phyloP scores from a whole-genome alignment of 225 moss, liverwort and hornwort species.

The Sphagnum tenellum region DNA sequence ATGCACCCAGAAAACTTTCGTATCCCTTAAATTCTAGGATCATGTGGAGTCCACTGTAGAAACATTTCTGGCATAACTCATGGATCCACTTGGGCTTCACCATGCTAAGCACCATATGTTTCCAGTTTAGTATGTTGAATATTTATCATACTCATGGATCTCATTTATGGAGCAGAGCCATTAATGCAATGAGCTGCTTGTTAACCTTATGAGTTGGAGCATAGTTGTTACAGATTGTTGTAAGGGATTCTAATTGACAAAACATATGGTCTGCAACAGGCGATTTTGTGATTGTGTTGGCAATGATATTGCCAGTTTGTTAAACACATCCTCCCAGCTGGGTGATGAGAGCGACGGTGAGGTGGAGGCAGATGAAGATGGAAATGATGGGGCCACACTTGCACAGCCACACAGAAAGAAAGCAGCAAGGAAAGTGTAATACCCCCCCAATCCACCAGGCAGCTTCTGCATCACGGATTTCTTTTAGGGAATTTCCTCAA shows the following conservation, averaged over 20 bases:
- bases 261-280: constrained; percentile 15
- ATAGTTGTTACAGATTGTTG: neutral
- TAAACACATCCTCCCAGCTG: constrained; percentile 15
- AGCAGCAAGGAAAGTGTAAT: constrained; percentile 18
- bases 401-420: constrained; percentile 18
- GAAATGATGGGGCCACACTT: constrained; percentile 10
- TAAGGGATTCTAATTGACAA: neutral
- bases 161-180: neutral
- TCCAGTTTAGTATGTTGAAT: neutral
- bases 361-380: constrained; percentile 15
- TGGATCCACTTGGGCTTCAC: neutral
- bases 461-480: constrained; percentile 54
- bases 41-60: too few relatives aligned
- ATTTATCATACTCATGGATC: neutral
- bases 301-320: constrained; percentile 33
- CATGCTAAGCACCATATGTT: neutral
- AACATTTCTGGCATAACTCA: too few relatives aligned
- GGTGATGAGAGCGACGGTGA: constrained; percentile 18
- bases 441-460: constrained; percentile 34
- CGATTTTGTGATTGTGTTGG: constrained; percentile 57
- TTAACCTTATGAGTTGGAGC: neutral
- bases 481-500: constrained; percentile 18
- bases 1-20: too few relatives aligned
- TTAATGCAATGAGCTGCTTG: neutral
- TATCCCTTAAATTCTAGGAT: too few relatives aligned